These are phyloP conservation scores for Anthracocystis setariae DNA, from an alignment of 1,284 basidiomycete species.

Conservation along the genomic window DNA sequence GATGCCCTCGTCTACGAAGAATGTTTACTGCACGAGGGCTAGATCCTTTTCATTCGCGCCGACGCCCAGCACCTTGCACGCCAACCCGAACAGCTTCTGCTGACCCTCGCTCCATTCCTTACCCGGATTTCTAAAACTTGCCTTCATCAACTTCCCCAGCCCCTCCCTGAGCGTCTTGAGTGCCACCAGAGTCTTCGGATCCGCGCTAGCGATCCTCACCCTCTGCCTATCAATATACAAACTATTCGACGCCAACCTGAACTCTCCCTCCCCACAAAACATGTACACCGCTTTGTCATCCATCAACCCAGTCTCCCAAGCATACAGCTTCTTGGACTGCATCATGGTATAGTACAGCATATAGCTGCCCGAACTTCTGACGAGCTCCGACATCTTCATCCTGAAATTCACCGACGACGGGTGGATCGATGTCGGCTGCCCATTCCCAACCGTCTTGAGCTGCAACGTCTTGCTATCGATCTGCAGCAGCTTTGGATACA, in stretches of 20 bases:
- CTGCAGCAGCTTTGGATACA: constrained; percentile 90
- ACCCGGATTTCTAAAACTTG: constrained; percentile 71
- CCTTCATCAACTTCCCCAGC: constrained; percentile 75
- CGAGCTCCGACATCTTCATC: constrained; percentile 34
- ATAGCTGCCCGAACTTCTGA: constrained; percentile 38
- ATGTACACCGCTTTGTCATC: constrained; percentile 85
- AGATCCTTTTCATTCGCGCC: constrained; percentile 58
- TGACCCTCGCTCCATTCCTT: constrained; percentile 75
- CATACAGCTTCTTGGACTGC: constrained; percentile 89
- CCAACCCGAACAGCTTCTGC: constrained; percentile 73
- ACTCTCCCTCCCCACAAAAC: constrained; percentile 90
- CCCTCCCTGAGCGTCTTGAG: constrained; percentile 82
- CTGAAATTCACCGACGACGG: constrained; percentile 73
- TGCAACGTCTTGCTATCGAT: constrained; percentile 74
- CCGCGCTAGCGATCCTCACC: constrained; percentile 76
- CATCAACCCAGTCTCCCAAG: constrained; percentile 93
- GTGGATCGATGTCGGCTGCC: constrained; percentile 84
- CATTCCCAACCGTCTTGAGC: constrained; percentile 87
- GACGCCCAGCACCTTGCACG: constrained; percentile 68
- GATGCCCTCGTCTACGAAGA: no score
- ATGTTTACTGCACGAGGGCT: constrained; percentile 27
- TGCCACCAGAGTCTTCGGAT: constrained; percentile 77
- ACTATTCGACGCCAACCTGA: constrained; percentile 81
- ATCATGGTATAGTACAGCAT: constrained; percentile 70
- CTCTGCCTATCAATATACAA: constrained; percentile 87